phyloP scores from a whole-genome alignment of 192 early-diverging fungal genomes.

The Piromyces sp. region DNA sequence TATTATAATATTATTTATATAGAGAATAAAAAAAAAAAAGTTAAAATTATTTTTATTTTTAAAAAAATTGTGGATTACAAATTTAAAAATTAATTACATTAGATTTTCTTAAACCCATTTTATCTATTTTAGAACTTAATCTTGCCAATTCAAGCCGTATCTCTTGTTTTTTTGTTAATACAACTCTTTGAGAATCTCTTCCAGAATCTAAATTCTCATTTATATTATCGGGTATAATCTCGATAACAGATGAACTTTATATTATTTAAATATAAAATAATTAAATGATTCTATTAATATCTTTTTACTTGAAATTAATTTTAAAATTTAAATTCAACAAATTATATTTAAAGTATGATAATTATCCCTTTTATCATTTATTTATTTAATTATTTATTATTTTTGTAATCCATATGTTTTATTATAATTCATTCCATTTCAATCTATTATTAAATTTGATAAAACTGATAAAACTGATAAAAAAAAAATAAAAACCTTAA shows the following conservation, averaged over 20 bases:
- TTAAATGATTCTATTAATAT: too few species aligned
- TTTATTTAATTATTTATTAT: too few species aligned
- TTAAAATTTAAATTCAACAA: too few species aligned
- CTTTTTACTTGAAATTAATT: too few species aligned
- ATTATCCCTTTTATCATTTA: too few species aligned
- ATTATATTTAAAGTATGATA: too few species aligned
- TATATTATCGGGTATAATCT: background rate
- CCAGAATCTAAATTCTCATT: background rate
- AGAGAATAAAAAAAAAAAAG: too few species aligned
- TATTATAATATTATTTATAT: background rate
- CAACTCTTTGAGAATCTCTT: background rate
- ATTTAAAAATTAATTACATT: too few species aligned
- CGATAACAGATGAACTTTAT: background rate
- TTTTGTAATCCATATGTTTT: too few species aligned
- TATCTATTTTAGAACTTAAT: background rate
- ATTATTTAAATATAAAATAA: background rate
- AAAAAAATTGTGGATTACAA: too few species aligned
- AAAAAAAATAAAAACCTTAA: background rate
- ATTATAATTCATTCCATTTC: background rate
- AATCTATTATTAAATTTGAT: background rate
- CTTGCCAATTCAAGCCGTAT: background rate
- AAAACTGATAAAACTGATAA: background rate
- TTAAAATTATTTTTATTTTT: too few species aligned
- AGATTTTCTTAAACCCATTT: background rate
- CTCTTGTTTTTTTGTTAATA: background rate